Conservation (phyloP, 2,329 filamentous ascomycete genomes). For the Clonostachys rhizophaga region DNA sequence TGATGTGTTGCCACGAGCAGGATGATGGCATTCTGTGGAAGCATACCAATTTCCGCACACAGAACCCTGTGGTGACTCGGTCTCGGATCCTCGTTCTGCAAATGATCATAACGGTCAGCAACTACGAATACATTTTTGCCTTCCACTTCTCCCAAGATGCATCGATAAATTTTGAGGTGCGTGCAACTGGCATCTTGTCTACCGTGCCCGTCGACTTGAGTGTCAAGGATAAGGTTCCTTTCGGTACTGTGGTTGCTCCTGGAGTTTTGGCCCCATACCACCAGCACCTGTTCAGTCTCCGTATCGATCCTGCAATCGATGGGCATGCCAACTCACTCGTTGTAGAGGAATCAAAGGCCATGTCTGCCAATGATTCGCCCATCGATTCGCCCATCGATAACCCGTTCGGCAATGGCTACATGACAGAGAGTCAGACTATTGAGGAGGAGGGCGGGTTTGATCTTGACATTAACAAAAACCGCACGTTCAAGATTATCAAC, state of each 20-base stretch:
- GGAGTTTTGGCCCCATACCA: slow-evolving; percentile 62
- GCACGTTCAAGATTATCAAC: slow-evolving; percentile 37
- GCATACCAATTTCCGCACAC: slow-evolving; percentile 55
- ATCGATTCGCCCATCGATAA: slow-evolving; percentile 26
- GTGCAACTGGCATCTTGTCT: slow-evolving; percentile 36
- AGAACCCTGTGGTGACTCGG: slow-evolving; percentile 48
- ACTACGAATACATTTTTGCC: slow-evolving; percentile 48
- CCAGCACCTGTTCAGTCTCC: slow-evolving; percentile 62
- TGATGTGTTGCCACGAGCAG: slow-evolving; percentile 26
- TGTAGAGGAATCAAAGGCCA: slow-evolving; percentile 26
- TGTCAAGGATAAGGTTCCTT: slow-evolving; percentile 29
- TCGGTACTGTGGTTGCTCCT: slow-evolving; percentile 55
- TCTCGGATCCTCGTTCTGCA: slow-evolving; percentile 54
- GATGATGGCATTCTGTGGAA: slow-evolving; percentile 56
- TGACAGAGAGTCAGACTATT: slow-evolving; percentile 34
- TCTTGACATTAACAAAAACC: slow-evolving; percentile 40
- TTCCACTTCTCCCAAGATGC: slow-evolving; percentile 49
- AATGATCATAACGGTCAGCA: slow-evolving; percentile 57
- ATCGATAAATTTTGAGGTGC: slow-evolving; percentile 22
- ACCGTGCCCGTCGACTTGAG: slow-evolving; percentile 41
- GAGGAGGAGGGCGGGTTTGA: slow-evolving; percentile 38
- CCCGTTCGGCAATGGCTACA: slow-evolving; percentile 43
- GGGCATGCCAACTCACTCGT: slow-evolving; percentile 49
- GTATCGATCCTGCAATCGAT: slow-evolving; percentile 61
- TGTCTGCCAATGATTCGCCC: slow-evolving; percentile 28